Evolutionary conservation across 768 basidiomycete species (phyloP), one percentile per base, ranked within the genome.

Genomic region (Mycena galopus): DNA sequence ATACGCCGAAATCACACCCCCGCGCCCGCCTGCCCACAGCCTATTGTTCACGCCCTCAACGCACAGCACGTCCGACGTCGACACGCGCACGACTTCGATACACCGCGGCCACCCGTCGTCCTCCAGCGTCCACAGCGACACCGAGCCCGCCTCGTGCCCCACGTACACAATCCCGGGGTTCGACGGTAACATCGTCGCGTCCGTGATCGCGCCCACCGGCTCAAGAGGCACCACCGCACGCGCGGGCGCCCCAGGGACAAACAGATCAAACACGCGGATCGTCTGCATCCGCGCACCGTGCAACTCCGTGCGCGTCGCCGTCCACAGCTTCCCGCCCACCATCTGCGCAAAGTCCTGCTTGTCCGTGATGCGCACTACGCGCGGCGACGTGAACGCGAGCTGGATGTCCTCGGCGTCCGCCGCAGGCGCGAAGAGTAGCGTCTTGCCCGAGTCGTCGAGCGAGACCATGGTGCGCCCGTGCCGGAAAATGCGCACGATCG

Each of bases 131-230:
- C 98, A 99, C n/a, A 97, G 84, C 2, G 92, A 93, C 73, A 99
- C 86, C 77, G 88, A 92, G 0, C 97, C 97, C 50, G 94, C 96
- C 80, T 99, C 97, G 76, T 99, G 97, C 0, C 94, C 96, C 37
- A 99, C 84, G 76, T 92, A 98, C 44, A 95, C 93, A 32, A 85
- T 81, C 2, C 88, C 85, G 0, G 92, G 91, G 23, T 89, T 85
- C 1, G 91, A 88, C 0, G 94, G 92, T 9, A 98, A 80, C 35
- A 94, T 84, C 0, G 96, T 90, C 0, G 93, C 95, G 37, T 91
- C 90, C 0, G 94, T 95, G 23, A 98, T 93, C 1, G 94, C 88
- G 0, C 97, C 97, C 7, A 94, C 89, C 65, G 91, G 89, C 51
- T 94, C 93, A 0, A 85, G 87, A 2, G 94, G 92, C 53, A 90